Conservation (phyloP, 192 early-diverging fungal genomes). For the Coemansia sp. region DNA sequence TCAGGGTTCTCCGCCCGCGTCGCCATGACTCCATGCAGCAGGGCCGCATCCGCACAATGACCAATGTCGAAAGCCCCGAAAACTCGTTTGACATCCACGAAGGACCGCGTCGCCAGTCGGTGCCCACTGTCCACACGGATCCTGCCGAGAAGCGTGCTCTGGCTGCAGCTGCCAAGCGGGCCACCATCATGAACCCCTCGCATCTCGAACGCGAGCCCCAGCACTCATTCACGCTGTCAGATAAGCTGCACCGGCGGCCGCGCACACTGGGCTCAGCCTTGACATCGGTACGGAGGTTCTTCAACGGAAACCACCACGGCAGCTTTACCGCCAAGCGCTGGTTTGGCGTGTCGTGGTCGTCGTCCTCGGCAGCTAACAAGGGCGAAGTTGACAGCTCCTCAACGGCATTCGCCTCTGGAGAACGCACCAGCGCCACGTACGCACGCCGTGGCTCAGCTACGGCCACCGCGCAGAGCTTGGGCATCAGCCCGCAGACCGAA, state of each 20-base stretch:
- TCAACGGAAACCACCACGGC: conserved; percentile 16
- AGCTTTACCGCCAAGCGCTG: conserved; percentile 38
- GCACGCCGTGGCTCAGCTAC: conserved; percentile 23
- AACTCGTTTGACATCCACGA: conserved; percentile 10
- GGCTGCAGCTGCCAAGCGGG: conserved; percentile 35
- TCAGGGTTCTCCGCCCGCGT: conserved; percentile 46
- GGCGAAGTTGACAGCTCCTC: conserved; percentile 24
- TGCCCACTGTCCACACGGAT: conserved; percentile 28
- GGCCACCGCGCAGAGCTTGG: conserved; percentile 17
- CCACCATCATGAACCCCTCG: conserved; percentile 43
- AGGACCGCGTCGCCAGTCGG: conserved; percentile 44
- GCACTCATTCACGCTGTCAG: conserved; percentile 18
- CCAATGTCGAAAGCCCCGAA: conserved; percentile 17
- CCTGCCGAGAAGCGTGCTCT: conserved; percentile 23
- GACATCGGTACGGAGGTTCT: conserved; percentile 49
- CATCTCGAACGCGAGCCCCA: conserved; percentile 27
- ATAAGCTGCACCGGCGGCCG: conserved; percentile 32
- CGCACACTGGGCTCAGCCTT: conserved; percentile 44
- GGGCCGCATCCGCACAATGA: conserved; percentile 36
- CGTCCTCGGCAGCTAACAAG: conserved; percentile 10
- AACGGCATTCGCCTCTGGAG: conserved; percentile 15
- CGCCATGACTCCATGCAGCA: conserved; percentile 11
- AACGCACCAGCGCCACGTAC: conserved; percentile 4
- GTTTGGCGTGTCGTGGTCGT: conserved; percentile 25
- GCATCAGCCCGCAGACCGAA: conserved; percentile 18